Evolutionary conservation across 2,329 filamentous ascomycete genomes (phyloP), one percentile per base, ranked within the genome.

Genomic region (Raffaelea deltoideospora): DNA sequence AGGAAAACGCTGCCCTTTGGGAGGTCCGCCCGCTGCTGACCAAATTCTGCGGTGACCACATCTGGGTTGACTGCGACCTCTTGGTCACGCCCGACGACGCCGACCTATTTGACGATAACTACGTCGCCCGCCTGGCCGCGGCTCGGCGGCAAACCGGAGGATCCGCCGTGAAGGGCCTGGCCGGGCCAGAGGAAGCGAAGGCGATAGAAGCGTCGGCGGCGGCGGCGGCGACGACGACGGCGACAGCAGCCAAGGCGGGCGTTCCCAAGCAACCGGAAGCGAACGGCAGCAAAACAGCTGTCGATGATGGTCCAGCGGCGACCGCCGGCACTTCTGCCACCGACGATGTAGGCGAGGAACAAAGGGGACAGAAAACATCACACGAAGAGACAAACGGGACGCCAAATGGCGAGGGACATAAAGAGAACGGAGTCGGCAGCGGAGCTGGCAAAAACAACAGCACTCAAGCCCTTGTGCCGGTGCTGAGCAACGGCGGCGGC

Each of bases 11-110:
- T 20, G 75, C 76, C 5, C 60, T 88, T 10, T 83, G 78, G 71
- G 75, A 72, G 47, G 76, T 84, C 33, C 84, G 84, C 51, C 73
- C 79, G 45, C 58, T 90, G 35, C 66, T 84, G 45, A 80, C 78
- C 23, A 72, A 72, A 44, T 65, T 90, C 9, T 74, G 79, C 34
- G 84, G 84, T 23, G 84, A 92, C 52, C 72, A 76, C 43, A 74
- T 72, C 13, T 79, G 75, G 74, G 65, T 69, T 31, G 72, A 73
- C 8, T 76, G 72, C 48, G 64, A 65, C 33, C 58, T 63, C 44
- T 68, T 78, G 57, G 57, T 75, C 27, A 65, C 65, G 1, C 58
- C 66, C 5, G 61, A 70, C 45, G 72, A 79, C 46, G 55, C 64
- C 37, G 60, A 68, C 26, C 52, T 76, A 2, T 79, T 67, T 43